Evolutionary conservation across 805 yeast species (phyloP), one percentile per base, ranked within the genome.

Genomic region (Suhomyces vadensis): DNA sequence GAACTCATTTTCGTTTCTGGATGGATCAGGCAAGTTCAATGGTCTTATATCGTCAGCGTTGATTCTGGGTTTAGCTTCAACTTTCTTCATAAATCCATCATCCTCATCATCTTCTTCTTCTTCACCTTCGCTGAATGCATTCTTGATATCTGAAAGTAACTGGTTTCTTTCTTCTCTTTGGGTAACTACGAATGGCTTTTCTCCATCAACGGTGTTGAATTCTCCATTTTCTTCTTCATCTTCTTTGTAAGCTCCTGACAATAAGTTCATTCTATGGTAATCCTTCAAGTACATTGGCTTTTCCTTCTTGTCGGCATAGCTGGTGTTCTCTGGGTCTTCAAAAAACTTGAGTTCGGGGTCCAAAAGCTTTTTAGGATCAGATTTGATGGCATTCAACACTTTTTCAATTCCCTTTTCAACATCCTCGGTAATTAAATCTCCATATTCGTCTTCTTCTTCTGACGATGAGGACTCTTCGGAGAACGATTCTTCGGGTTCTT

Each of bases 241-340:
- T 21, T 73, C 73, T 31, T 71, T 73, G 17, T 77, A 78, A 33
- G 73, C 76, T 8, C 91, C 92, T 3, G 82, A 73, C n/a, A 94
- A 69, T 26, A 91, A 64, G 52, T 82, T 85, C 81, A 81, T 79
- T 62, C 98, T 77, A 60, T 94, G 97, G 58, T 91, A 94, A 63
- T 94, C 99, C 55, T 91, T 90, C 64, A 94, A 77, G 61, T 84
- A 88, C 44, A 94, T 73, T 7, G 98, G 97, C 59, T 87, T 87
- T 26, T 53, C 62, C 33, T 52, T 53, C 16, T 44, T 46, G 4
- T 41, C 39, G 11, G 42, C 39, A 19, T 42, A 41, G 3, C 52
- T 65, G 16, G 72, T 73, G 3, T 64, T 69, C 17, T 75, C 83
- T 3, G 82, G 76, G 16, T 83, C 86, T 3, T 83, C 84, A 63